Base-by-base conservation (phyloP, 495 filamentous ascomycete genomes). In the Lasiosphaeriaceae sp. region DNA sequence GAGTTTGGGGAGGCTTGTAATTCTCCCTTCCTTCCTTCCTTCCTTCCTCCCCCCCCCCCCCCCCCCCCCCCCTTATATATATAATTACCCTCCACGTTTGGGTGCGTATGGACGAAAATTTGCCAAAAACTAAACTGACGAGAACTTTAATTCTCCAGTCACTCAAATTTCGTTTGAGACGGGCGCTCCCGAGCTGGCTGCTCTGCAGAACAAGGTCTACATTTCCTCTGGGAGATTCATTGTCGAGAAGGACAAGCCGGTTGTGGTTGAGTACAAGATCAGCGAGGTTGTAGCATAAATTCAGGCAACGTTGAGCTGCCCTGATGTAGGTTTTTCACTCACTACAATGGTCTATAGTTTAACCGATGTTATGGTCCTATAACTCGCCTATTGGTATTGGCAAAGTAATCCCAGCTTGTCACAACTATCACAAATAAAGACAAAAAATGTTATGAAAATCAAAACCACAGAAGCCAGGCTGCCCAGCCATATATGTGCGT, bases 231-330 rank as follows among this genome's bases (percentile, higher is more conserved):
- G 82, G 14, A 71, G 74, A 9, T 85, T 86, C 64, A 69, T 78
- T 22, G 47, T 82, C 19, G 77, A 83, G 66, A 50, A 66, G 34
- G 83, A 79, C 12, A 79, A 84, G 70, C 73, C 78, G 1, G 51
- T 72, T 3, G 67, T 77, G 35, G 82, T 85, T 19, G 82, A 85
- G 71, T 85, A 85, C 63, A 77, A 80, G 64, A 73, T 86, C 60
- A 80, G 81, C 58, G 78, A 83, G 71, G 80, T 83, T 35, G 54
- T 62, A 19, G 56, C 41, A 2, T 71, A 56, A 12, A n/a, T 31
- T 4, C 4, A n/a, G n/a, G n/a, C n/a, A n/a, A n/a, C n/a, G n/a
- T n/a, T n/a, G n/a, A n/a, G n/a, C n/a, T n/a, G n/a, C n/a, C n/a
- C n/a, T n/a, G n/a, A n/a, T n/a, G n/a, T n/a, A n/a, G n/a, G n/a